Evolutionary conservation across 345 rosid genomes (phyloP), one percentile per base, ranked within the genome.

Genomic region (Trapa bicornis): DNA sequence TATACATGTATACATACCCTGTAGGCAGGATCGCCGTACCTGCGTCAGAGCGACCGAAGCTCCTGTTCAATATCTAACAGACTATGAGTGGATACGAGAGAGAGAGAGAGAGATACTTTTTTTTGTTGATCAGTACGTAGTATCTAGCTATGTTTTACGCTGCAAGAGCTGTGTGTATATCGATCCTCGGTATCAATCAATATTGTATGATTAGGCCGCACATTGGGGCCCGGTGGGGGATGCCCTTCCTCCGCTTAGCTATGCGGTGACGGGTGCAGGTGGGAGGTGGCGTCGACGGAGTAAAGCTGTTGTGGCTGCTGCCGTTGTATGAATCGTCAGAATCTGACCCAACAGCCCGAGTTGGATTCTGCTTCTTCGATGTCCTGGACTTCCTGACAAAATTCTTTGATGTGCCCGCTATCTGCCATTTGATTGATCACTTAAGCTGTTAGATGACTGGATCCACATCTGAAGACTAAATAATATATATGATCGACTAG

Each of bases 201-300:
- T 85, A 94, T 69, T 94, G 87, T 81, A 87, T 80, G 70, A 86
- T 72, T 60, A 87, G 75, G 42, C 95, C 99, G 61, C 96, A 96
- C 81, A 89, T 79, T 0, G 99, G 99, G 66, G 97, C 86, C 15
- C 99, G 83, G 76, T 89, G 96, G 12, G 99, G 97, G n/a, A 91
- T 86, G 17, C 99, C 97, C 79, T 94, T 94, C 66, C 99, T 85
- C 62, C 97, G 85, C 79, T 91, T 91, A 17, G 86, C 81, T 0
- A 81, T 75, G 29, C 86, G 78, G 66, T 73, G 76, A 66, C 47
- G 82, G 60, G 73, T 83, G 0, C 86, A 74, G 0, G 91, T 86
- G 42, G 96, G 81, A 54, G 96, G 95, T 0, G 96, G 97, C 32
- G 97, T 94, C 3, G 96, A 84, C 0, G 97, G 97, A 0, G 81